Base-by-base conservation (phyloP, 345 rosid genomes). In the Sonneratia caseolaris region DNA sequence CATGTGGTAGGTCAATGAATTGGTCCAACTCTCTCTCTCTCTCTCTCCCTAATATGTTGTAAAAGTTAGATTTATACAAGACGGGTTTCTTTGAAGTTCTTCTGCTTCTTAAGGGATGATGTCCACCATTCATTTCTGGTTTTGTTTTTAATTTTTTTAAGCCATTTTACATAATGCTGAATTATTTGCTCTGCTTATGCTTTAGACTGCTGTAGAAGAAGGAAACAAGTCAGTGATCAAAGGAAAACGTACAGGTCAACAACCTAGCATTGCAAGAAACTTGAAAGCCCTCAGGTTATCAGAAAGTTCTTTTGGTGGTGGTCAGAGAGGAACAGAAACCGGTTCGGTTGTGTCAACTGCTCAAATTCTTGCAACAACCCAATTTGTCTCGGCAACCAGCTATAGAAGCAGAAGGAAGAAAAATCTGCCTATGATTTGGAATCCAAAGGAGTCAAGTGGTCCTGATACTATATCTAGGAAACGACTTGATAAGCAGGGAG, bases 351-450 rank as follows among this genome's bases (percentile, higher is more conserved):
- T 66, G 71, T 72, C 89, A 79, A 73, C 79, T 68, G 76, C 61
- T 68, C 81, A 81, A 76, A 32, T 27, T 27, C 85, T 87, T 77
- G 86, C 82, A 37, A 70, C 73, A 32, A 80, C 70, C 59, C 86
- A 80, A 70, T 76, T 68, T 72, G 82, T 45, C 80, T 70, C 78
- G 76, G 79, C 80, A 27, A 69, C 73, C 68, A 87, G 76, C 71
- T 82, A 73, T 72, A 83, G 64, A 75, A 89, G 74, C 80, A 89
- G 89, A 79, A 93, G 91, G 38, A 96, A 95, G 88, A 79, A 77
- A 73, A 75, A 74, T 76, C 78, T 83, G 72, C 88, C 78, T 82
- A 82, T 79, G 78, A 78, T 74, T 55, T 80, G 82, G 69, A 72
- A 71, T 24, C 51, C 71, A 67, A 83, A 83, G 72, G 86, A 74